Base-by-base conservation (phyloP, 805 yeast species). In the Yarrowia sp. region DNA sequence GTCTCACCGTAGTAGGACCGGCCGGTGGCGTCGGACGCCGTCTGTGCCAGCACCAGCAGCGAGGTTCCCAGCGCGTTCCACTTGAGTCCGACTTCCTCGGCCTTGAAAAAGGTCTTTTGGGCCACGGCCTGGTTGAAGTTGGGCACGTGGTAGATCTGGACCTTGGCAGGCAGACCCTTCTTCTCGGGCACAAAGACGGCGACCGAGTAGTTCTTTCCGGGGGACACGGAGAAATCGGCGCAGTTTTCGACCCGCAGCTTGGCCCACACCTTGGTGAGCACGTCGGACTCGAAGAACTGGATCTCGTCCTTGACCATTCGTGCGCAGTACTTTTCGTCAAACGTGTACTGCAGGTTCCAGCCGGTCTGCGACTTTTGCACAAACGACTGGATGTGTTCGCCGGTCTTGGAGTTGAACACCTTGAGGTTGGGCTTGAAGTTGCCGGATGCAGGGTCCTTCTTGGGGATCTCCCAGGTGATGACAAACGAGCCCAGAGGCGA, bases 31-130 rank as follows among this genome's bases (percentile, higher is more conserved):
- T 95, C 99, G 73, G 94, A 97, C 79, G 95, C 99, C 34, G 98
- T 95, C 55, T 95, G 90, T 6, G 98, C 96, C 73, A 93, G 84
- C 58, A 97, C 97, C 75, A 96, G 82, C 70, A 94, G 82, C 8
- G 98, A 96, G 69, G 98, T 95, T 69, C 99, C 99, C 71, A 92
- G 83, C 42, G 87, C 84, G 78, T 96, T 95, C 99, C 99, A 95
- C 76, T 86, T 89, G 80, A 95, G 85, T 73, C 86, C 88, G 78
- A 97, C 95, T 71, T 90, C 86, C 76, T 95, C 99, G 63, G 98
- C 98, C 80, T 94, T 93, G 85, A 95, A 95, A 74, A 95, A 91
- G 69, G 91, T 86, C 78, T 94, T 95, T 70, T 88, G 86, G 65
- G 95, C 89, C 61, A 92, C 87, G 40, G 97, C 94, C 72, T 87